Evolutionary conservation across 2,329 filamentous ascomycete species (phyloP).

Genomic region (Aspergillus thermomutatus): DNA sequence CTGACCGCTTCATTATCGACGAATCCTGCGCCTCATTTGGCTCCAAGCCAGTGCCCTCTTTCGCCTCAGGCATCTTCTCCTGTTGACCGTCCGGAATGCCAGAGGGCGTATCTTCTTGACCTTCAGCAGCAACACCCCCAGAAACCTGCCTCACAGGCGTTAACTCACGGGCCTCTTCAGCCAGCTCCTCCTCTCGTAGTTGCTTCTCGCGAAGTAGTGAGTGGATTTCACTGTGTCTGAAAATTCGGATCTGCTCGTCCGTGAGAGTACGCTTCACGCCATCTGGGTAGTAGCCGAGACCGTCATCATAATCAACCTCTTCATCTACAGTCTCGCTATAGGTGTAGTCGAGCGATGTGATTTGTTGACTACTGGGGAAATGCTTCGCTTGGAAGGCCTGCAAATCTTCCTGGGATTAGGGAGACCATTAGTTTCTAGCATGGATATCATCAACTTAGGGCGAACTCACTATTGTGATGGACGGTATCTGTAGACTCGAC

Average conservation of each 20-base stretch:
- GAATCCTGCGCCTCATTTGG: background rate
- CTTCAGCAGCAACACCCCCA: background rate
- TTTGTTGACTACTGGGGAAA: constrained; percentile 41
- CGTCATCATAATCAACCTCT: constrained; percentile 47
- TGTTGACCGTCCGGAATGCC: background rate
- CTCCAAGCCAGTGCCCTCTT: constrained; percentile 19
- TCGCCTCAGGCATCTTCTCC: background rate
- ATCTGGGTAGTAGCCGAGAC: constrained; percentile 79
- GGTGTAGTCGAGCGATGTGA: constrained; percentile 1
- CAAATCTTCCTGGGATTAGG: constrained; percentile 54
- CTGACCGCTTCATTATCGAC: background rate
- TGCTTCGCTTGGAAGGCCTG: constrained; percentile 58
- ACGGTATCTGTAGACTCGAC: constrained; percentile 27
- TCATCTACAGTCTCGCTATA: constrained; percentile 1
- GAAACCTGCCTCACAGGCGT: background rate
- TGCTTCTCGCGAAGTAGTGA: constrained; percentile 57
- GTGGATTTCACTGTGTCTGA: constrained; percentile 83
- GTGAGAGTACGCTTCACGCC: constrained; percentile 86
- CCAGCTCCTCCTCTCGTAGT: constrained; percentile 29
- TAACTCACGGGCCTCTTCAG: constrained; percentile 14
- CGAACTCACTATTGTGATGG: constrained; percentile 33
- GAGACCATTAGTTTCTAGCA: background rate
- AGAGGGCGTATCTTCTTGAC: background rate
- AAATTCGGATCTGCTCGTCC: constrained; percentile 85
- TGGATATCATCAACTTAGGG: too few species aligned